Conservation (phyloP, 179 eudicot genomes). For the Silene coronaria region DNA sequence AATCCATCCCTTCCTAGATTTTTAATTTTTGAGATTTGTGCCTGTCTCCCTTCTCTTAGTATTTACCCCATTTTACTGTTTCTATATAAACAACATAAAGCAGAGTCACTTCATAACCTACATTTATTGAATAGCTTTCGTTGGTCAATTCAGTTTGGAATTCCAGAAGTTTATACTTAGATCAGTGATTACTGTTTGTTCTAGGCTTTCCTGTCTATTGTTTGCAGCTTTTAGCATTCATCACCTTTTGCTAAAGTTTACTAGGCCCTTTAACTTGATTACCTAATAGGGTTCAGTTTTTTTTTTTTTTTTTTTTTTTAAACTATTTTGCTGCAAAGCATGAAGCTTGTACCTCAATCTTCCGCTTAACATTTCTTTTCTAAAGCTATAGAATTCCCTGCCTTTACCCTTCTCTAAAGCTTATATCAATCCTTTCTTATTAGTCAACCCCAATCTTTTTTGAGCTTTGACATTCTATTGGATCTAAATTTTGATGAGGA, state of each 20-base stretch:
- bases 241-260: slow-evolving; percentile 1
- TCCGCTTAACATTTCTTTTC: slow-evolving; percentile 14
- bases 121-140: slow-evolving; percentile 17
- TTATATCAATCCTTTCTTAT: slow-evolving; percentile 7
- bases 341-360: slow-evolving; percentile 24
- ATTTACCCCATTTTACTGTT: slow-evolving; percentile 14
- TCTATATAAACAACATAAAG: slow-evolving; percentile 8
- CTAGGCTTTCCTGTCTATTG: slow-evolving; percentile 12
- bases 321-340: slow-evolving; percentile 8
- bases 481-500: slow-evolving; percentile 19
- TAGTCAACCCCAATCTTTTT: not conserved
- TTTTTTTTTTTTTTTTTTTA: slow-evolving; percentile 29
- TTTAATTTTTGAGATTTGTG: slow-evolving; percentile 26
- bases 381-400: slow-evolving; percentile 15
- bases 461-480: slow-evolving; percentile 7
- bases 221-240: slow-evolving; percentile 20
- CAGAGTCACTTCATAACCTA: slow-evolving; percentile 9
- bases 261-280: not conserved
- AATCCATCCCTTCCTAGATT: slow-evolving; percentile 17
- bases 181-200: slow-evolving; percentile 9
- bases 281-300: slow-evolving; percentile 46
- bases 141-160: slow-evolving; percentile 20
- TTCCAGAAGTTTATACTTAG: slow-evolving; percentile 22
- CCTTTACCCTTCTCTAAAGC: slow-evolving; percentile 1
- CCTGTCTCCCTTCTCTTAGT: slow-evolving; percentile 7